These are phyloP conservation scores for Tulasnella sp. DNA, from an alignment of 768 basidiomycete species.

Conservation along the genomic window DNA sequence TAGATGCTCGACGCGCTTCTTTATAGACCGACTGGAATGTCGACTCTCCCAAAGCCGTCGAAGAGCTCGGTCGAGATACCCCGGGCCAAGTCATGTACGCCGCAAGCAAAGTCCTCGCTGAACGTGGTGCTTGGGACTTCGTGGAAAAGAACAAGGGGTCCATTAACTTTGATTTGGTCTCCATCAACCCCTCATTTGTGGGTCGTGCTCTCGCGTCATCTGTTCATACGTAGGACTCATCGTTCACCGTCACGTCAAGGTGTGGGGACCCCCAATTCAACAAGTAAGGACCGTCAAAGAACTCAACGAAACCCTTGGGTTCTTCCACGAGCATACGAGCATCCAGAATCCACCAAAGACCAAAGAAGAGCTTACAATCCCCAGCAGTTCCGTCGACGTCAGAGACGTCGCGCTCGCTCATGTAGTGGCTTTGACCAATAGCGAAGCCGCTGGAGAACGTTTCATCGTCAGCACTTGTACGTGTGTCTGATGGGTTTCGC, in stretches of 20 bases:
- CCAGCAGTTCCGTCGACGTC: conserved; percentile 28
- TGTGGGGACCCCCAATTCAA: conserved; percentile 6
- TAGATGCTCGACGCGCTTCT: conserved; percentile 34
- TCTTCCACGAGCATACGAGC: background rate
- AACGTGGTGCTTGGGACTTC: conserved; percentile 43
- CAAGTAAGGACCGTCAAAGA: conserved; percentile 1
- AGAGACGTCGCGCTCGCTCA: conserved; percentile 35
- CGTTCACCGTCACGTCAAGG: background rate
- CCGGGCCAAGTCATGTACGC: conserved; percentile 38
- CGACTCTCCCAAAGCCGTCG: conserved; percentile 38
- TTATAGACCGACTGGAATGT: conserved; percentile 42
- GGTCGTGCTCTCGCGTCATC: background rate
- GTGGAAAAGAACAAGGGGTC: conserved; percentile 37
- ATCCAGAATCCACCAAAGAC: background rate
- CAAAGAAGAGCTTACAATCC: background rate
- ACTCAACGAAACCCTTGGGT: background rate
- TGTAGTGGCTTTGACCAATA: conserved; percentile 23
- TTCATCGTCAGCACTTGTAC: conserved; percentile 26
- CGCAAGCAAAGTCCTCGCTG: conserved; percentile 44
- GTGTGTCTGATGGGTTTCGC: background rate
- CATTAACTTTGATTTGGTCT: conserved; percentile 40
- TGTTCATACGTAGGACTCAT: background rate
- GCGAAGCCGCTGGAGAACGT: conserved; percentile 23
- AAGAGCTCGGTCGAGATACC: conserved; percentile 39
- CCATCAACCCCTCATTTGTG: conserved; percentile 31